A percentile compares a stretch with the other conserved stretches of the same genome.
Evolutionary conservation across 305 asterid genomes (phyloP).

Genomic region (Andrographis paniculata): DNA sequence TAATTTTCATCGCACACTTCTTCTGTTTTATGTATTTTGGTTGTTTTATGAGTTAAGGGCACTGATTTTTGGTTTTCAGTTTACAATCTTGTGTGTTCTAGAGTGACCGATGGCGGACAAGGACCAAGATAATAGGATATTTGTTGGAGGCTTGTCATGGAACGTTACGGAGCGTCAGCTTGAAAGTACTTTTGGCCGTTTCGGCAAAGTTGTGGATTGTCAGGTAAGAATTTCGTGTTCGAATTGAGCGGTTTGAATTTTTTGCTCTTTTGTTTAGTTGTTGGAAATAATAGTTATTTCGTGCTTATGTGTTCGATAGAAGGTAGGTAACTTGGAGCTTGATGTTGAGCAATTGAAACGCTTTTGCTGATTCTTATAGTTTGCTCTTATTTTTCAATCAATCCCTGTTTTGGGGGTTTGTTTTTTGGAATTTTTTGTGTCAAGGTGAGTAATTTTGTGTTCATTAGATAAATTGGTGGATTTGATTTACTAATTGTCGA

Average conservation of each 20-base stretch:
- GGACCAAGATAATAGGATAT: constrained; percentile 72
- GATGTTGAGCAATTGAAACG: no score
- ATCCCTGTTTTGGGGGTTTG: no score
- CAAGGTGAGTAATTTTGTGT: neutral
- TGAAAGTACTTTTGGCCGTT: constrained; percentile 69
- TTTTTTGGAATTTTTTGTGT: neutral
- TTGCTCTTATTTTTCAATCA: neutral
- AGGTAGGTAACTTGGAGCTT: neutral
- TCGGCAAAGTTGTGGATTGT: constrained; percentile 72
- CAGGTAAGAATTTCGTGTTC: constrained; percentile 43
- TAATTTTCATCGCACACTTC: no score
- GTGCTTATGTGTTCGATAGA: constrained; percentile 4
- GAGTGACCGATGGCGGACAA: constrained; percentile 53
- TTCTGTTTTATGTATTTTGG: no score
- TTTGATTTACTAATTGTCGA: neutral
- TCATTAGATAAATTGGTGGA: neutral
- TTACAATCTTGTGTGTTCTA: neutral
- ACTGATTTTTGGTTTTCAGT: neutral
- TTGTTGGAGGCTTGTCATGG: constrained; percentile 85
- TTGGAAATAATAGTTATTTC: neutral
- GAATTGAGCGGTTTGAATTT: neutral
- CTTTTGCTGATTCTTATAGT: neutral
- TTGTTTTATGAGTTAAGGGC: neutral
- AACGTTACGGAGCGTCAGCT: constrained; percentile 90
- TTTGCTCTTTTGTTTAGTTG: neutral